Conservation (phyloP, 495 filamentous ascomycete genomes). For the Daldinia loculata region DNA sequence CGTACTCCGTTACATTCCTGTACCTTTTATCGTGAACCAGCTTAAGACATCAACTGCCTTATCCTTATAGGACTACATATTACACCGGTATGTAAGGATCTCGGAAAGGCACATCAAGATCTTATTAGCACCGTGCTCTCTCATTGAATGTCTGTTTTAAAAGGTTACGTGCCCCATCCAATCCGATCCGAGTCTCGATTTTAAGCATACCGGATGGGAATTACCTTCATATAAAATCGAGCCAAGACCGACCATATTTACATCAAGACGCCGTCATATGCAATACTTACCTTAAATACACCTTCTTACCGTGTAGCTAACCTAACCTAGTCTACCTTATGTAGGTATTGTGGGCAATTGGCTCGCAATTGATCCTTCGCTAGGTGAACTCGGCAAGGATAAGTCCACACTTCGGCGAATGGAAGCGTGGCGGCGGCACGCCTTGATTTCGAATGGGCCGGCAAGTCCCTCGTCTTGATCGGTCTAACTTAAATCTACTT, state of each 20-base stretch:
- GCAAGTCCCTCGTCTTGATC: slow-evolving; percentile 16
- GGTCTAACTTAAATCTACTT: neutral
- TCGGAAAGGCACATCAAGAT: slow-evolving; percentile 12
- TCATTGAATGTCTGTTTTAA: slow-evolving; percentile 11
- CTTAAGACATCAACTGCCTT: neutral
- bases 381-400: neutral
- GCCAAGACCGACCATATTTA: slow-evolving; percentile 7
- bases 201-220: neutral
- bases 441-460: slow-evolving; percentile 14
- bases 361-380: neutral
- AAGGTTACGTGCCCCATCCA: slow-evolving; percentile 1
- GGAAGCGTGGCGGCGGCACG: slow-evolving; percentile 1
- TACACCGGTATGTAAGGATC: neutral
- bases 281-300: neutral
- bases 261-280: slow-evolving; percentile 38
- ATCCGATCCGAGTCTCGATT: slow-evolving; percentile 15
- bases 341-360: neutral
- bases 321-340: too few species aligned
- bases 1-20: neutral
- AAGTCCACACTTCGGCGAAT: slow-evolving; percentile 23
- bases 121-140: neutral
- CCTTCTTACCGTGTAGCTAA: neutral
- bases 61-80: neutral
- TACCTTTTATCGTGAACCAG: neutral
- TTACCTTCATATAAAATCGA: slow-evolving; percentile 8